A percentile compares a stretch with the other conserved stretches of the same genome.
Conservation (phyloP, 495 filamentous ascomycete species). For the Ramalina peruviana region DNA sequence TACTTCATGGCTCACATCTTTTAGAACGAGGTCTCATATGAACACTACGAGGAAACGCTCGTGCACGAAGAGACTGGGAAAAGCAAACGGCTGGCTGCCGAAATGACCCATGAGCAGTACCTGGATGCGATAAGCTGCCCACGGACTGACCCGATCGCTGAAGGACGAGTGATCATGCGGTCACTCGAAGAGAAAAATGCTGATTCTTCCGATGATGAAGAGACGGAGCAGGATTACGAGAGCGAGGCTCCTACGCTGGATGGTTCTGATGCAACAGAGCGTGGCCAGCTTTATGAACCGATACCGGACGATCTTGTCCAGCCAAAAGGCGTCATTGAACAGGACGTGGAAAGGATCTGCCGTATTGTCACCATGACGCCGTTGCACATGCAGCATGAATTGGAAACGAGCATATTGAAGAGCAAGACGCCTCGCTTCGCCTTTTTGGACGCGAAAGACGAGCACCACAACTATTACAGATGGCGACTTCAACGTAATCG, state of each 20-base stretch:
- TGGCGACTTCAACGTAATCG: background rate
- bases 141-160: slow-evolving; percentile 34
- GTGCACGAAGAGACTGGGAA: slow-evolving; percentile 38
- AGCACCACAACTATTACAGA: background rate
- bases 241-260: background rate
- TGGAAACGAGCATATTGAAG: background rate
- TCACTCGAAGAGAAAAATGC: background rate
- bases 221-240: background rate
- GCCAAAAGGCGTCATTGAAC: background rate
- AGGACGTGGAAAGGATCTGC: background rate
- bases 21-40: slow-evolving; percentile 48
- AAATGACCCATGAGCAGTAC: slow-evolving; percentile 43
- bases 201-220: background rate
- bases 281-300: background rate
- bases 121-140: slow-evolving; percentile 53
- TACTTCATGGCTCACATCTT: slow-evolving; percentile 11
- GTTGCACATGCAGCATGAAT: background rate
- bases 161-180: slow-evolving; percentile 17
- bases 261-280: background rate
- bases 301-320: background rate
- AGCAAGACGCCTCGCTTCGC: background rate
- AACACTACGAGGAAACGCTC: slow-evolving; percentile 43
- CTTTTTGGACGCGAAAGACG: slow-evolving; percentile 1
- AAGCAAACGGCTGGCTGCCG: slow-evolving; percentile 35
- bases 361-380: background rate